phyloP scores from a whole-genome alignment of 2,329 filamentous ascomycete genomes.

The Mollisiaceae sp. region DNA sequence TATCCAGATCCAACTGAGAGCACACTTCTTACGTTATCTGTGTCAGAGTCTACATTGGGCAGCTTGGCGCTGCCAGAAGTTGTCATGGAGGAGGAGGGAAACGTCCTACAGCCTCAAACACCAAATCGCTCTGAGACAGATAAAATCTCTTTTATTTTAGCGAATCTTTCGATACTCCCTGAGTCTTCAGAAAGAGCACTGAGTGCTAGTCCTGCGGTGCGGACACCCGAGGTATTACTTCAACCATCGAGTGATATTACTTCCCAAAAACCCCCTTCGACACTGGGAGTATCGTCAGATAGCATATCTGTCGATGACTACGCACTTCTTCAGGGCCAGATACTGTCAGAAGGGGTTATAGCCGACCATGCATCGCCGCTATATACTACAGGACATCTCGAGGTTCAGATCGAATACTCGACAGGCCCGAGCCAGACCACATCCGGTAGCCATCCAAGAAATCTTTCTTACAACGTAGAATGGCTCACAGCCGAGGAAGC shows the following conservation, averaged over 20 bases:
- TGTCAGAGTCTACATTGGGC: conserved; percentile 13
- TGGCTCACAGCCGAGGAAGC: conserved; percentile 10
- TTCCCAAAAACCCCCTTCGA: conserved; percentile 1
- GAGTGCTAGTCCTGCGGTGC: neutral
- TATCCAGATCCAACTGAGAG: conserved; percentile 18
- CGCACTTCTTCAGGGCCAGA: conserved; percentile 10
- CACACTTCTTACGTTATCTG: conserved; percentile 13
- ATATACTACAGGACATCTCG: conserved; percentile 10
- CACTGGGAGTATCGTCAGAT: neutral
- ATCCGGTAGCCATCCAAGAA: neutral
- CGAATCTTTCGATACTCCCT: neutral
- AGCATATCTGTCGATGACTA: conserved; percentile 9
- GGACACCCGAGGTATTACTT: neutral
- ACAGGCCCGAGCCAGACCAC: neutral
- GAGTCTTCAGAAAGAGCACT: neutral
- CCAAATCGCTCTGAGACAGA: neutral
- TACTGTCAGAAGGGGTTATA: conserved; percentile 8
- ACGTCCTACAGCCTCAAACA: neutral
- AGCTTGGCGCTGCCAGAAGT: conserved; percentile 1
- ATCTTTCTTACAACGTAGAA: conserved; percentile 14
- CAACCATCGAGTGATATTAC: conserved; percentile 1
- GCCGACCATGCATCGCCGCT: conserved; percentile 6
- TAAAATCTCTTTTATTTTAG: neutral
- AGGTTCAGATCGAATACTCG: conserved; percentile 17
- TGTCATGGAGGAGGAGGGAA: conserved; percentile 7